Evolutionary conservation across 1,284 basidiomycete species (phyloP).

Genomic region (Tilletia indica): DNA sequence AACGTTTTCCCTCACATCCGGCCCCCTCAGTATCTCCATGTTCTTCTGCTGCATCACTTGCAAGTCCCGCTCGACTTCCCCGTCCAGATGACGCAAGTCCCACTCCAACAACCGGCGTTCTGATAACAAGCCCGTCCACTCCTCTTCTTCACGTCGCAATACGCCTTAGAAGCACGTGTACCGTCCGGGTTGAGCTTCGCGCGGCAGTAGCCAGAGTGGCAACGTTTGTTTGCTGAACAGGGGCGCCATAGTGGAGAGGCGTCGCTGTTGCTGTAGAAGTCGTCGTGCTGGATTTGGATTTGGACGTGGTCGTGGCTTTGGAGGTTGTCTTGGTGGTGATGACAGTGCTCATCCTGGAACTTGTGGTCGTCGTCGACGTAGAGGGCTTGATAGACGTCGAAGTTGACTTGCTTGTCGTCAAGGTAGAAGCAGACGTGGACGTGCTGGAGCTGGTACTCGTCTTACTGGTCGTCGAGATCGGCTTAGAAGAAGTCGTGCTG

Average conservation of each 20-base stretch:
- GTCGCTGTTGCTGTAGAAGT: not conserved
- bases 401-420: not conserved
- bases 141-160: not conserved
- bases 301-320: conserved; percentile 12
- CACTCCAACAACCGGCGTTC: not conserved
- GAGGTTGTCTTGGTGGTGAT: not conserved
- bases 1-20: too few relatives aligned
- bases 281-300: conserved; percentile 20
- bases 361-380: not conserved
- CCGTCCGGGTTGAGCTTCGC: conserved; percentile 4
- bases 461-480: not conserved
- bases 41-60: not conserved
- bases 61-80: not conserved
- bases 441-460: not conserved
- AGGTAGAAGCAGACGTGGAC: not conserved
- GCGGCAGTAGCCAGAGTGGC: conserved; percentile 4
- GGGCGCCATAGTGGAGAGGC: not conserved
- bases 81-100: not conserved
- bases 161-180: not conserved
- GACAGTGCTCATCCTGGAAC: too few relatives aligned
- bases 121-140: not conserved
- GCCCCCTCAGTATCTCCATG: too few relatives aligned
- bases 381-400: not conserved
- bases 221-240: not conserved
- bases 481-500: too few relatives aligned